Base-by-base conservation (phyloP, 352 stramenopile genomes). In the Pythium coloratum region DNA sequence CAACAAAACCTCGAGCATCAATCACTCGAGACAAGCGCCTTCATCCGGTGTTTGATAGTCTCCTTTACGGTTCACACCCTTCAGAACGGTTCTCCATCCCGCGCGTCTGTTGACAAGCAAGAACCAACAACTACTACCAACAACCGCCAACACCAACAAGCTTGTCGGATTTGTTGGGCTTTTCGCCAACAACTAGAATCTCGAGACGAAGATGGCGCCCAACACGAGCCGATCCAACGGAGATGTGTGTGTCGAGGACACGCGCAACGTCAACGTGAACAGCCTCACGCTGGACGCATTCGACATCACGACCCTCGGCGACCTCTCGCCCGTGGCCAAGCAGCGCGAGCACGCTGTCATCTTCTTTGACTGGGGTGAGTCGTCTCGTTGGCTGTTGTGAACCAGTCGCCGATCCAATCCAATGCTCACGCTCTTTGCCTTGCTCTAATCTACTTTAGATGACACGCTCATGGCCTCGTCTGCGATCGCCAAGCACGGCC, bases 331-430 rank as follows among this genome's bases (percentile, higher is more conserved):
- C 12, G 34, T 49, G 26, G 78, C 24, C 62, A 69, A 89, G 51
- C 77, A 63, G 81, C 64, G 66, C 71, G 78, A 89, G 32, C 72
- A 90, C 62, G 77, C 82, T 7, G 76, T 94, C 69, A 89, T 94
- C 72, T 92, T 94, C 73, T 91, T 94, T 63, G 86, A 94, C 67
- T 94, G 86, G 86, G 86, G 86, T 94, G 59, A 66, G 61, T 76
- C 28, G 44, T n/a, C 33, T 14, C 42, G 46, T 56, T 9, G 42
- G 44, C 44, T 32, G 13, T 9, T 54, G 57, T 30, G 42, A 67
- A 24, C 32, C 47, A 16, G 6, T 28, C 33, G 30, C 2, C 44
- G 34, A 49, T 28, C 38, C 30, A 8, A 49, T 28, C 38, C 30
- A 9, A 36, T 51, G 53, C 54, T 67, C 53, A 67, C 49, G 2